Conservation (phyloP, 768 basidiomycete species). For the Amanita fuliginea region DNA sequence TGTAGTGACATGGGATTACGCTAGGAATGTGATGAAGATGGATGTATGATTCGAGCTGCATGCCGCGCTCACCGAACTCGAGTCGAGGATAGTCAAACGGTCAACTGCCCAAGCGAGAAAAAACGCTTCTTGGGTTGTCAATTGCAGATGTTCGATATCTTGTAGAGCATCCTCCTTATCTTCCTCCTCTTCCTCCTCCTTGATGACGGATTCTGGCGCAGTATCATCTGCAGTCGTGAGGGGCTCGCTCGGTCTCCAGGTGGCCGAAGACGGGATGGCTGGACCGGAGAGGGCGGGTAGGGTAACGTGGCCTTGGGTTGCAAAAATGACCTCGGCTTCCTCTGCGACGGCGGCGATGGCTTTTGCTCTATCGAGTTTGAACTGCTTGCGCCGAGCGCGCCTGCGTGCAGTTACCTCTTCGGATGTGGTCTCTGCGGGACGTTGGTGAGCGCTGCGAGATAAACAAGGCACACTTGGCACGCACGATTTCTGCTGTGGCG, state of each 20-base stretch:
- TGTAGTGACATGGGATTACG: slow-evolving; percentile 40
- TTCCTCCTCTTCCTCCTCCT: too few relatives aligned
- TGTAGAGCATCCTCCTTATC: slow-evolving; percentile 48
- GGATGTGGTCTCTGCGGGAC: slow-evolving; percentile 55
- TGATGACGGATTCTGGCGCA: slow-evolving; percentile 15
- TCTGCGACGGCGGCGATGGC: slow-evolving; percentile 78
- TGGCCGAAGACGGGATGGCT: slow-evolving; percentile 69
- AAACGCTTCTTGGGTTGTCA: slow-evolving; percentile 83
- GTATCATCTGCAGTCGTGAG: neutral
- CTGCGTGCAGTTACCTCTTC: slow-evolving; percentile 89
- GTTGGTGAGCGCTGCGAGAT: neutral
- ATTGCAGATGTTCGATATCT: slow-evolving; percentile 84
- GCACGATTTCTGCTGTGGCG: slow-evolving; percentile 61
- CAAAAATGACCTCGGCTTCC: slow-evolving; percentile 70
- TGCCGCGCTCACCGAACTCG: slow-evolving; percentile 42
- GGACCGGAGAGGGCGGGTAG: slow-evolving; percentile 47
- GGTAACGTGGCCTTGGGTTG: slow-evolving; percentile 53
- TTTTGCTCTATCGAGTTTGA: slow-evolving; percentile 84
- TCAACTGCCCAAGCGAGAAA: slow-evolving; percentile 80
- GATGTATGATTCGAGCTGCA: too few relatives aligned
- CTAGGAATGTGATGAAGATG: slow-evolving; percentile 19
- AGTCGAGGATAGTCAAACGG: slow-evolving; percentile 62
- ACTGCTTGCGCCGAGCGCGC: slow-evolving; percentile 79
- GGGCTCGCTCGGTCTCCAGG: slow-evolving; percentile 49
- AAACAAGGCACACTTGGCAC: neutral